Conservation (phyloP, 148 eudicot species). For the Selenicereus undatus region DNA sequence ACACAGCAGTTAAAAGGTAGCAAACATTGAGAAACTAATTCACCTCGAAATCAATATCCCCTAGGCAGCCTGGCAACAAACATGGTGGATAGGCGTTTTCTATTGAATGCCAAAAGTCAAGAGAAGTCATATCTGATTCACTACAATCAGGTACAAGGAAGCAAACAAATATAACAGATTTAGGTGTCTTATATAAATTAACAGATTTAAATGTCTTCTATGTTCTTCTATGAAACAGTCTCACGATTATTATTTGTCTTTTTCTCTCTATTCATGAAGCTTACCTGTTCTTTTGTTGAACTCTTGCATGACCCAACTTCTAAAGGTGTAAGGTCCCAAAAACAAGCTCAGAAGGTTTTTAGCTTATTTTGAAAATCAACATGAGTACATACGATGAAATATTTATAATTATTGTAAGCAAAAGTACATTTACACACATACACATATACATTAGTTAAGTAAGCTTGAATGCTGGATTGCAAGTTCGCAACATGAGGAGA, state of each 20-base stretch:
- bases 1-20: conserved; percentile 8
- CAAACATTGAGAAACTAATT: neutral
- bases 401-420: neutral
- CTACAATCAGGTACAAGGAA: neutral
- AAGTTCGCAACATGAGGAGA: neutral
- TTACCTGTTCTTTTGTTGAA: neutral
- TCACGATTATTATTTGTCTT: neutral
- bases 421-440: neutral
- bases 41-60: neutral
- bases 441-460: neutral
- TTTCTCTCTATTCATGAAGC: neutral
- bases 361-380: neutral
- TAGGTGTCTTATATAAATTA: neutral
- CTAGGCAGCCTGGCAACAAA: neutral
- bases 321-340: neutral
- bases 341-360: neutral
- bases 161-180: neutral
- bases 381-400: neutral
- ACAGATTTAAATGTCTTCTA: neutral
- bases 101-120: neutral
- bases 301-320: neutral
- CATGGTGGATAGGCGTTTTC: neutral
- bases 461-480: neutral
- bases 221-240: neutral
- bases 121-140: neutral